Evolutionary conservation across 108 stramenopile genomes (phyloP).

Genomic region (Seminavis robusta): DNA sequence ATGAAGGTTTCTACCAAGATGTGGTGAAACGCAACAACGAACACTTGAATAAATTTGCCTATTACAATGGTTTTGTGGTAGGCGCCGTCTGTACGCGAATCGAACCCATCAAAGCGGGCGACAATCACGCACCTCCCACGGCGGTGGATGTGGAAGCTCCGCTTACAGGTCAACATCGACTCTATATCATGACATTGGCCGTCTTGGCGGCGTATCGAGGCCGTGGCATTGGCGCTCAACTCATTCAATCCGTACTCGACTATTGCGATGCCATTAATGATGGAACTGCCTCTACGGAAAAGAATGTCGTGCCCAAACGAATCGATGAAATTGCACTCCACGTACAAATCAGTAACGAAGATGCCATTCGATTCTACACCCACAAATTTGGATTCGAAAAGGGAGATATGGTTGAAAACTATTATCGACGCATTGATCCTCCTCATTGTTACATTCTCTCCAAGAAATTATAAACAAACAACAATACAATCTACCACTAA

Average conservation of each 20-base stretch:
- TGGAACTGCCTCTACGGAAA: slow-evolving; percentile 16
- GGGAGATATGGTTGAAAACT: slow-evolving; percentile 89
- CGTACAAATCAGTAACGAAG: slow-evolving; percentile 92
- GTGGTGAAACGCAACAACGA: slow-evolving; percentile 53
- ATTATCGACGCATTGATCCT: slow-evolving; percentile 96
- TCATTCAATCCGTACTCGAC: slow-evolving; percentile 82
- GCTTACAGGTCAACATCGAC: slow-evolving; percentile 23
- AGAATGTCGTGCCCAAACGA: not conserved
- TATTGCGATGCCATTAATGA: slow-evolving; percentile 49
- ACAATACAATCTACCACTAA: too few relatives aligned
- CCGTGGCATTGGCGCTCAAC: slow-evolving; percentile 82
- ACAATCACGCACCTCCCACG: not conserved
- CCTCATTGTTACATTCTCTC: slow-evolving; percentile 92
- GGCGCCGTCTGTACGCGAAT: slow-evolving; percentile 82
- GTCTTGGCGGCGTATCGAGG: slow-evolving; percentile 93
- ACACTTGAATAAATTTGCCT: slow-evolving; percentile 80
- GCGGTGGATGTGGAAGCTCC: not conserved
- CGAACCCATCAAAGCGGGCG: slow-evolving; percentile 39
- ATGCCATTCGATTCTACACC: slow-evolving; percentile 91
- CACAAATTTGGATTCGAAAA: slow-evolving; percentile 86
- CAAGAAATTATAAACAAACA: slow-evolving; percentile 55
- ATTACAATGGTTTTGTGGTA: slow-evolving; percentile 83
- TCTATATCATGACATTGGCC: slow-evolving; percentile 98
- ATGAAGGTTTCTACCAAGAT: slow-evolving; percentile 86
- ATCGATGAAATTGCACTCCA: slow-evolving; percentile 91